Evolutionary conservation across 345 rosid genomes (phyloP).

Genomic region (Erucastrum elatum): DNA sequence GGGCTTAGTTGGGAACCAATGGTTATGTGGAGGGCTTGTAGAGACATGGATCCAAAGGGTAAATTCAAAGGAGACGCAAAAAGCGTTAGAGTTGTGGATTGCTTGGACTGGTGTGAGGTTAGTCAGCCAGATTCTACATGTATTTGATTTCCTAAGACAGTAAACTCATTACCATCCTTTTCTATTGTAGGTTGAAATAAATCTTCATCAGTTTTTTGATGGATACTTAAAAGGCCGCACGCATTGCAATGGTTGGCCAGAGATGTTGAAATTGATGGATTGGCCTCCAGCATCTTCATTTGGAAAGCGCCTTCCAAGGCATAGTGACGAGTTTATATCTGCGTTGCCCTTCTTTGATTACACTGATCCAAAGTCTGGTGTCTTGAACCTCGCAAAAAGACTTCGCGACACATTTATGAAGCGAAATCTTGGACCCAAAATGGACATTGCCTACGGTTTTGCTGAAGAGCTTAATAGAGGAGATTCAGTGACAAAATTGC

Average conservation of each 20-base stretch:
- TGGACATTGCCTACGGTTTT: conserved; percentile 75
- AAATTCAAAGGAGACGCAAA: conserved; percentile 20
- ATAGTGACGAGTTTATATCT: conserved; percentile 57
- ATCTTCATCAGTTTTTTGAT: conserved; percentile 58
- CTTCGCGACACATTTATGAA: conserved; percentile 54
- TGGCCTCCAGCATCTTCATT: conserved; percentile 79
- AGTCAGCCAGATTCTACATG: background rate
- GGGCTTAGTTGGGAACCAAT: conserved; percentile 89
- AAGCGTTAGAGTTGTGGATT: conserved; percentile 55
- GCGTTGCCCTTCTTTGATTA: conserved; percentile 75
- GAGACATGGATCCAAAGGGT: conserved; percentile 45
- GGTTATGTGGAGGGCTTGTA: conserved; percentile 89
- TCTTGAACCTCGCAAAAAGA: conserved; percentile 57
- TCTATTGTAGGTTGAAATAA: conserved; percentile 53
- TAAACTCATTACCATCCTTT: background rate
- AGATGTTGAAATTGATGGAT: conserved; percentile 61
- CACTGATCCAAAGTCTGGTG: conserved; percentile 60
- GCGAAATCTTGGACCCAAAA: conserved; percentile 87
- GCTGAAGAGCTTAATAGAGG: conserved; percentile 72
- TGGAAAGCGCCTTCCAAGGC: conserved; percentile 63
- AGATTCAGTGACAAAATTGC: conserved; percentile 85
- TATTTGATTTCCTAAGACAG: background rate
- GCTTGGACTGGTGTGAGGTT: conserved; percentile 55
- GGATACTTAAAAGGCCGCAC: conserved; percentile 52
- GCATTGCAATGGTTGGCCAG: conserved; percentile 49